Conservation (phyloP, 2,329 filamentous ascomycete species). For the Colletotrichum sp. region DNA sequence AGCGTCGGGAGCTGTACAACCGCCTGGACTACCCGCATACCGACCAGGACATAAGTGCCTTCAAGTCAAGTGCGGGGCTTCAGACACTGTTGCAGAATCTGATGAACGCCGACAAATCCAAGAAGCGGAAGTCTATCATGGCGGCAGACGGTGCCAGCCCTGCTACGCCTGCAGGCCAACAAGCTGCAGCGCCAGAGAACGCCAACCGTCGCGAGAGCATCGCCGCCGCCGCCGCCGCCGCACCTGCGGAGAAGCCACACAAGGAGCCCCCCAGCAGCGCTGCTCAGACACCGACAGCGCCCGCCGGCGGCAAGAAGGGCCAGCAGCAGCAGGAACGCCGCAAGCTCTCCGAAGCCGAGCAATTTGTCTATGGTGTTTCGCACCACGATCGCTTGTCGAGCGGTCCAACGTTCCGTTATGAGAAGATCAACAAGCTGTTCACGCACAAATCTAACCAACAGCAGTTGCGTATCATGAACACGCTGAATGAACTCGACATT, state of each 20-base stretch:
- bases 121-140: conserved; percentile 81
- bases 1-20: conserved; percentile 85
- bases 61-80: conserved; percentile 82
- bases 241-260: conserved; percentile 32
- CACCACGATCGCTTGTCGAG: conserved; percentile 84
- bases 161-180: conserved; percentile 34
- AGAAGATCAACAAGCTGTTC: conserved; percentile 79
- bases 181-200: conserved; percentile 34
- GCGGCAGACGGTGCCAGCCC: conserved; percentile 61
- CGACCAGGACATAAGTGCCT: conserved; percentile 74
- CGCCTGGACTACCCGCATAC: conserved; percentile 81
- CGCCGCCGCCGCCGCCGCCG: conserved; percentile 41
- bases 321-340: conserved; percentile 60
- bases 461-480: conserved; percentile 75
- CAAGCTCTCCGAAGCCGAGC: conserved; percentile 76
- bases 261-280: conserved; percentile 48
- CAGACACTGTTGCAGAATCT: conserved; percentile 83
- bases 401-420: conserved; percentile 89
- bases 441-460: conserved; percentile 79
- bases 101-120: conserved; percentile 82
- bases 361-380: conserved; percentile 81
- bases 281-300: conserved; percentile 39
- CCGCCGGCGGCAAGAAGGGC: conserved; percentile 56
- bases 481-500: conserved; percentile 74
- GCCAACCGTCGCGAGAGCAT: conserved; percentile 58